Evolutionary conservation across 306 rosid species (phyloP), one percentile per base, ranked within the genome.

Genomic region (Lathyrus sativus): DNA sequence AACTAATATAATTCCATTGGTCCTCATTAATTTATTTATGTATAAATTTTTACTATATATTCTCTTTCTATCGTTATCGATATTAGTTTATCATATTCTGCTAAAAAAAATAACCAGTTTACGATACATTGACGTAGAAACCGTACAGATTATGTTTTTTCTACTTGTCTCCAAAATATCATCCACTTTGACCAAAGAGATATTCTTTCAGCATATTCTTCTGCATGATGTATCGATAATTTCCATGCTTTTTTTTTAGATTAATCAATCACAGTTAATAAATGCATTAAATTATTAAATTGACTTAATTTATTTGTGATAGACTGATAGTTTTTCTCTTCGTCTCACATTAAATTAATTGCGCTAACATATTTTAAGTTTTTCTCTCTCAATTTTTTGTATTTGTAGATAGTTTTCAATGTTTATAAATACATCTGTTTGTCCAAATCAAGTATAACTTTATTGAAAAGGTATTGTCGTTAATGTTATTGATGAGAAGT

Each of bases 171-270:
- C 65, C 59, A 22, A 65, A 55, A 9, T 45, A 11, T 48, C 19
- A 14, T 15, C 28, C 15, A 62, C 4, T 43, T 48, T 39, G 74
- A 60, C 64, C 39, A 17, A 18, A 59, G 46, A 48, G 29, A 39
- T 15, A 60, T 11, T 73, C 71, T 22, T 35, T 19, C 39, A 13
- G 76, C 61, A 76, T 70, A 76, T 76, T 70, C 80, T 41, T 70
- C 15, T 22, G 33, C 43, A 53, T 41, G 9, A 42, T 11, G 35
- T 38, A n/a, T 26, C 26, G 37, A 53, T 44, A 24, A 46, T 11
- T 26, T 60, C 22, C 46, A 50, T 28, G 35, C 33, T 24, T 49
- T 8, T 49, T 8, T 18, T 70, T 45, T 33, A 17, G 31, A 57
- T 45, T 18, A 13, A 43, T 70, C 10, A n/a, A 42, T 65, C 13